A percentile compares a stretch with the other conserved stretches of the same genome.
Conservation (phyloP, 108 stramenopile species). For the Seminavis robusta region DNA sequence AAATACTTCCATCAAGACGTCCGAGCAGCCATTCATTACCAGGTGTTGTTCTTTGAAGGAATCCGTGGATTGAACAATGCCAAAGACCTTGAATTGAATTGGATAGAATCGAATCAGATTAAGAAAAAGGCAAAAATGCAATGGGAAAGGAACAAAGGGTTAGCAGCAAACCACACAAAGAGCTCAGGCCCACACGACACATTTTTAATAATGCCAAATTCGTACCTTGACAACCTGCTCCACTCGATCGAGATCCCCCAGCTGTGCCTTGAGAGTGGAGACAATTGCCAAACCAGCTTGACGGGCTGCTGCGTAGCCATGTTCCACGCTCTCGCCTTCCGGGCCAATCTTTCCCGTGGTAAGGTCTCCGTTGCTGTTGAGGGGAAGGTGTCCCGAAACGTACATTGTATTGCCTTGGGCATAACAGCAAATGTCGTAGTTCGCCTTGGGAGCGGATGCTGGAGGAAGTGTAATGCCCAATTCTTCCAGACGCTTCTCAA, state of each 20-base stretch:
- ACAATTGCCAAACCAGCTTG: slow-evolving; percentile 82
- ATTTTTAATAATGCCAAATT: no score
- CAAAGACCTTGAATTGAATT: slow-evolving; percentile 51
- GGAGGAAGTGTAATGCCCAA: slow-evolving; percentile 73
- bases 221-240: slow-evolving; percentile 80
- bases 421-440: slow-evolving; percentile 76
- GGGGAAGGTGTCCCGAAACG: slow-evolving; percentile 83
- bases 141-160: not conserved
- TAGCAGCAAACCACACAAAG: not conserved
- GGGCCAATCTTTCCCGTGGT: slow-evolving; percentile 77
- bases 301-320: slow-evolving; percentile 88
- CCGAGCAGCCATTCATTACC: slow-evolving; percentile 85
- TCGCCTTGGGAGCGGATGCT: slow-evolving; percentile 76
- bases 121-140: not conserved
- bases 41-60: slow-evolving; percentile 82
- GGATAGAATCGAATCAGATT: no score
- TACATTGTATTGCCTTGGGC: slow-evolving; percentile 69
- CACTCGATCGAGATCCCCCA: slow-evolving; percentile 82
- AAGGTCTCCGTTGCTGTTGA: slow-evolving; percentile 64
- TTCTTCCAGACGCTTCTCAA: slow-evolving; percentile 69
- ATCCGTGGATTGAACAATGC: slow-evolving; percentile 81
- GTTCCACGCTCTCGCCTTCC: slow-evolving; percentile 43
- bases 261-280: slow-evolving; percentile 69
- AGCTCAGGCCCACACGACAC: not conserved
- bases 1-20: slow-evolving; percentile 82